Evolutionary conservation across 2,329 filamentous ascomycete genomes (phyloP).

Genomic region (Aspergillus proliferans): DNA sequence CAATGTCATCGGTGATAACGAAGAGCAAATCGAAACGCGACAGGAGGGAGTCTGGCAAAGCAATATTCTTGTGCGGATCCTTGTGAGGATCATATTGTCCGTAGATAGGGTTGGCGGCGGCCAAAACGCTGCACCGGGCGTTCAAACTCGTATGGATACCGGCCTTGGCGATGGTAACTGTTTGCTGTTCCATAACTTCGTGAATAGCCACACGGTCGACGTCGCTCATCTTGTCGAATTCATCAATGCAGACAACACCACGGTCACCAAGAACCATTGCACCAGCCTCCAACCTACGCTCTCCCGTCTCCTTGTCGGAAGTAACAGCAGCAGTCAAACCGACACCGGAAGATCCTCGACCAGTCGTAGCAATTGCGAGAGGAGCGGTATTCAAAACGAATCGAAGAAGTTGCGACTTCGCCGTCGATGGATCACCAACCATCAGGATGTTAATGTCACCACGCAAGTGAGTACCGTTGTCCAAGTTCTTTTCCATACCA

Average conservation of each 20-base stretch:
- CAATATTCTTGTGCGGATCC: conserved; percentile 97
- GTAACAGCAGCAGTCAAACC: conserved; percentile 97
- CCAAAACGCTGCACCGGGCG: conserved; percentile 91
- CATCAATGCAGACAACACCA: conserved; percentile 96
- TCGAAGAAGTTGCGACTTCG: conserved; percentile 94
- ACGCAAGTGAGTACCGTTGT: conserved; percentile 94
- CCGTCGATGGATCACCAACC: conserved; percentile 97
- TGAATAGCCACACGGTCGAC: conserved; percentile 97
- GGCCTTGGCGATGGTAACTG: conserved; percentile 96
- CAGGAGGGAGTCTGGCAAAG: conserved; percentile 87
- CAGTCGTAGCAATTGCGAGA: conserved; percentile 92
- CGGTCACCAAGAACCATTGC: conserved; percentile 98
- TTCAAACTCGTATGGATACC: conserved; percentile 97
- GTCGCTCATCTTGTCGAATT: conserved; percentile 99
- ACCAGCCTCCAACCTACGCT: conserved; percentile 88
- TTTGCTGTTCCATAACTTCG: conserved; percentile 99
- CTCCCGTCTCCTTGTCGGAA: conserved; percentile 93
- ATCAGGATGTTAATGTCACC: conserved; percentile 99
- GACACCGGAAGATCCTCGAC: conserved; percentile 91
- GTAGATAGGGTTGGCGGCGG: conserved; percentile 94
- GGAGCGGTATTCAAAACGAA: conserved; percentile 97
- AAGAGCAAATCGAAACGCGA: conserved; percentile 98
- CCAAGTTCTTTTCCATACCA: conserved; percentile 96
- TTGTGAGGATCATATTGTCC: conserved; percentile 98
- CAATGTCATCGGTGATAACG: conserved; percentile 96